A percentile compares a stretch with the other conserved stretches of the same genome.
phyloP scores from a whole-genome alignment of 2,329 filamentous ascomycete genomes.

The Colletotrichum melonis region DNA sequence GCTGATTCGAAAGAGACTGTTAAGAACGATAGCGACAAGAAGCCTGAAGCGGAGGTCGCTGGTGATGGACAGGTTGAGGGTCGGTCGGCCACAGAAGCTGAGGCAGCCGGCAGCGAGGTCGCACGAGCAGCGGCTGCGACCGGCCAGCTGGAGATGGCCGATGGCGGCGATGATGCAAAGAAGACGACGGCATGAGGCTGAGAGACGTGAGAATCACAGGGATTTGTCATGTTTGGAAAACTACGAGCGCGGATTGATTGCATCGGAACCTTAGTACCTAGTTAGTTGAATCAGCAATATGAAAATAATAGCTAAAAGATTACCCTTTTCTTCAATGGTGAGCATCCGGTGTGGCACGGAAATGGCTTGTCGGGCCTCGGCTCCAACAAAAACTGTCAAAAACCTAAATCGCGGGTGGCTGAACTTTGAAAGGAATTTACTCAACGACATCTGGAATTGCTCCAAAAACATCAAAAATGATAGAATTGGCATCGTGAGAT shows the following conservation, averaged over 20 bases:
- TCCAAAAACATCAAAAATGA: neutral
- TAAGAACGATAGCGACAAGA: neutral
- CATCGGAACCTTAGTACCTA: neutral
- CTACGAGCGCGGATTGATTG: neutral
- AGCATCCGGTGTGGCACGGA: neutral
- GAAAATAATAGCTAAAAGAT: neutral
- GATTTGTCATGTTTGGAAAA: neutral
- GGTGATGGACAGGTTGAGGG: neutral
- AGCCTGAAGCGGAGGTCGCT: neutral
- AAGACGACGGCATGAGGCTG: neutral
- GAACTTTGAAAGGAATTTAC: neutral
- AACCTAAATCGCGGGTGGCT: neutral
- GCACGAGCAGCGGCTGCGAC: neutral
- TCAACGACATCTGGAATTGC: neutral
- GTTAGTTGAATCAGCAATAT: neutral
- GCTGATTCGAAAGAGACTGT: neutral
- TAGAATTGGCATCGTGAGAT: neutral
- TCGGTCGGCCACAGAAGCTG: neutral
- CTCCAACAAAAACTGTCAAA: neutral
- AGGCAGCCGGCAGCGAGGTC: neutral
- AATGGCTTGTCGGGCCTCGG: neutral
- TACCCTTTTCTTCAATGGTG: neutral
- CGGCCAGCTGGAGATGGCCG: neutral
- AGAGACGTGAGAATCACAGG: too few species aligned
- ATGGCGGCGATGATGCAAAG: neutral